Evolutionary conservation across 148 eudicot genomes (phyloP), one percentile per base, ranked within the genome.

Genomic region (Silene uniflora): DNA sequence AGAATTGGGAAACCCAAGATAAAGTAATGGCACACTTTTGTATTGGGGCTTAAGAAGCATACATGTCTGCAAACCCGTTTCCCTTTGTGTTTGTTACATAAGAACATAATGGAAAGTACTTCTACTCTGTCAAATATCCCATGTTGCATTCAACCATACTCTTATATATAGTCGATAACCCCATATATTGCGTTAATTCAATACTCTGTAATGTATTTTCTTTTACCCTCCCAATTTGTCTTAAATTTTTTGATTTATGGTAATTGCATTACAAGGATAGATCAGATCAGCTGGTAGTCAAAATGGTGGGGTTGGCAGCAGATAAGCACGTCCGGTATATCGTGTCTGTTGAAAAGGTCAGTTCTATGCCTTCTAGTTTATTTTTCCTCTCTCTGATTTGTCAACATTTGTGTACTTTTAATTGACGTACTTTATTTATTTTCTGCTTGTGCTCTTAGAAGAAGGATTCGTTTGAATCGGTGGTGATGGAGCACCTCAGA

Each of bases 401-500:
- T 22, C 35, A 27, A 46, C 5, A 29, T 17, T 14, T 55, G 68
- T 35, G 67, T 32, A 1, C 14, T 10, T 72, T 32, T 32, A 6
- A 10, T 56, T 55, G 55, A 70, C 52, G 24, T 10, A 25, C 14
- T 75, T 76, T 24, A 18, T n/a, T 44, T 22, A 23, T 16, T n/a
- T 24, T 49, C 32, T 75, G 74, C 75, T 59, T 21, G 44, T 27
- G n/a, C 17, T 17, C 55, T 58, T 83, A 91, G 97, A 89, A 80
- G 69, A 94, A 90, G 82, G 93, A 90, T 74, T 76, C 78, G 63
- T 87, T 92, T 81, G 93, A 85, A 79, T 87, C 98, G 17, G 92
- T 92, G 71, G 87, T 89, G 52, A 90, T 87, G 90, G 96, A 92
- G 83, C 98, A 95, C 77, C 86, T 90, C 19, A 82, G 93, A 68